Evolutionary conservation across 805 yeast genomes (phyloP), one percentile per base, ranked within the genome.

Genomic region (Wickerhamiella allomyrinae): DNA sequence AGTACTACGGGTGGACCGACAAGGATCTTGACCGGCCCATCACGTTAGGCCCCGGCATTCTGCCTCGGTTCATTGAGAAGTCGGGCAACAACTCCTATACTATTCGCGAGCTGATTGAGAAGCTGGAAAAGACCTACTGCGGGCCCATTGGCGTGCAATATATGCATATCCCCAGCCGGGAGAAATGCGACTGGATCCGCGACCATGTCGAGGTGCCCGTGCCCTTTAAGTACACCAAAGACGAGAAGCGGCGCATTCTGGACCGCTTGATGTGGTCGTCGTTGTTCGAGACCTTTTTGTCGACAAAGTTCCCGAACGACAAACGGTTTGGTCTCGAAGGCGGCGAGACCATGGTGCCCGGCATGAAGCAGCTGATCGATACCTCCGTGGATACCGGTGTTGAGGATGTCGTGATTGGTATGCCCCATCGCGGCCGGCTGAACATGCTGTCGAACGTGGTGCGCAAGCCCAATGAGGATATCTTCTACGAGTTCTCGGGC

Each of bases 381-480:
- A 78, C 86, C 52, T 74, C 95, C 36, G 97, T 87, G 40, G 65
- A 57, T 34, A 67, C 70, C 48, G 99, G 99, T 55, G 79, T 89
- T 41, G 95, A 87, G 66, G 97, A 89, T 62, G 78, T 91, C 48
- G 93, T 89, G 57, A 80, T 91, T 56, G 99, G 99, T 70, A 91
- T 91, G 97, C 96, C 99, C 41, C 99, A 91, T 68, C 83, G 99
- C 74, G 99, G 99, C 68, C 79, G 99, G 70, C 73, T 91, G 57
- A 91, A 91, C 66, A 87, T 91, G 79, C 75, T 91, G 66, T 85
- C 97, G 46, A 91, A 91, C 69, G 97, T 91, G 56, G 96, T 91
- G 39, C 82, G 98, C 69, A 91, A 91, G 65, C 97, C 98, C 57
- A 87, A 91, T 62, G 97, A 89, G 70, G 86, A 95, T 40, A 91